These are phyloP conservation scores for Penicillium tannophilum DNA, from an alignment of 495 filamentous ascomycete genomes.

Conservation along the genomic window DNA sequence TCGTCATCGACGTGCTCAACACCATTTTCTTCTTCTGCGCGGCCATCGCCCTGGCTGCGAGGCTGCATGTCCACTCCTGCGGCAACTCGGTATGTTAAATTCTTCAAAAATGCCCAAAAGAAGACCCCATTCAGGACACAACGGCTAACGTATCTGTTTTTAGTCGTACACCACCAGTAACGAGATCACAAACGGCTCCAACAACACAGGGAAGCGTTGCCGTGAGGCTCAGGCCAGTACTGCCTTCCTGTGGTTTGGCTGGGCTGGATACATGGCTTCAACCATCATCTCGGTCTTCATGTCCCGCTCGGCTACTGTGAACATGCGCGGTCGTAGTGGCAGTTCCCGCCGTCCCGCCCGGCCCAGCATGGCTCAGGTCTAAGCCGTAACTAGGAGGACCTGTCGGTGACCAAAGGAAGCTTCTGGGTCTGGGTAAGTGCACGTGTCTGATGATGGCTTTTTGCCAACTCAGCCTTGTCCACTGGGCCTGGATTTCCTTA, in stretches of 20 bases:
- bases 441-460: background rate
- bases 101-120: background rate
- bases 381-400: conserved; percentile 24
- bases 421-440: background rate
- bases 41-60: conserved; percentile 65
- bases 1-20: conserved; percentile 61
- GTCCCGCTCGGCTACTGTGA: conserved; percentile 37
- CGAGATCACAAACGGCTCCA: conserved; percentile 60
- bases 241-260: conserved; percentile 75
- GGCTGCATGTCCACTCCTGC: conserved; percentile 62
- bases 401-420: background rate
- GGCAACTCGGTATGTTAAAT: conserved; percentile 55
- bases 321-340: conserved; percentile 42
- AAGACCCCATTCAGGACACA: background rate
- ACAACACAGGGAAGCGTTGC: conserved; percentile 58
- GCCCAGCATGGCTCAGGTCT: conserved; percentile 67
- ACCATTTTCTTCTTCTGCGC: conserved; percentile 66
- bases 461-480: background rate
- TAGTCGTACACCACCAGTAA: conserved; percentile 55
- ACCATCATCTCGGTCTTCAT: conserved; percentile 53
- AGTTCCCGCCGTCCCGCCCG: conserved; percentile 42
- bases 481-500: background rate
- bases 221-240: conserved; percentile 67
- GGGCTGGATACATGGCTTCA: conserved; percentile 59
- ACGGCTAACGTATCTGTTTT: background rate